These are phyloP conservation scores for Durio zibethinus DNA, from an alignment of 345 rosid genomes.

Conservation along the genomic window DNA sequence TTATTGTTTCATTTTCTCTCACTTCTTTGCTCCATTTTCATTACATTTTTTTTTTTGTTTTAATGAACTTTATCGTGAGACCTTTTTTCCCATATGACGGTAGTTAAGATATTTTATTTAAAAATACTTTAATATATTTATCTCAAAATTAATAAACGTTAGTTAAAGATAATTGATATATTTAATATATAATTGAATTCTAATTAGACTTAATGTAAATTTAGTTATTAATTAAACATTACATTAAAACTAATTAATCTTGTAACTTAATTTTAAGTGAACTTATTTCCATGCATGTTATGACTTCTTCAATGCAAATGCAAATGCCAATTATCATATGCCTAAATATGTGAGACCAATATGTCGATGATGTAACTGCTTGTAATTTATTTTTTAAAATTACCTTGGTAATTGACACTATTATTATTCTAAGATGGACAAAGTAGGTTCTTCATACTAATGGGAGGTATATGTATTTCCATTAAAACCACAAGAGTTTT, in stretches of 20 bases:
- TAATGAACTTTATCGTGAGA: not conserved
- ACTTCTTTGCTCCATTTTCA: not conserved
- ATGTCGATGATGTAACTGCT: not conserved
- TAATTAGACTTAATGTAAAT: not conserved
- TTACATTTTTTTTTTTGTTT: not conserved
- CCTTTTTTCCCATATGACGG: not conserved
- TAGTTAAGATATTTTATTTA: too few relatives aligned
- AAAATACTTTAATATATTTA: too few relatives aligned
- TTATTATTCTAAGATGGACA: too few relatives aligned
- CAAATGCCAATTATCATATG: not conserved
- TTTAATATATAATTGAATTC: too few relatives aligned
- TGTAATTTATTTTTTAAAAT: too few relatives aligned
- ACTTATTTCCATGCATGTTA: not conserved
- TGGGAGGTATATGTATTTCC: not conserved
- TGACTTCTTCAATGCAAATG: not conserved
- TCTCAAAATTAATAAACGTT: too few relatives aligned
- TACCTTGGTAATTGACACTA: too few relatives aligned
- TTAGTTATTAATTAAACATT: too few relatives aligned
- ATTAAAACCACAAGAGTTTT: not conserved
- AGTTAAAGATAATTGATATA: not conserved
- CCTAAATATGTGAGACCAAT: not conserved
- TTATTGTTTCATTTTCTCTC: too few relatives aligned
- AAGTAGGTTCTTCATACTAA: not conserved
- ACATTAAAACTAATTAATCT: too few relatives aligned
- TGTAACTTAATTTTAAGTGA: not conserved